Evolutionary conservation across 169 alveolate species (phyloP).

Genomic region (Neospora caninum): DNA sequence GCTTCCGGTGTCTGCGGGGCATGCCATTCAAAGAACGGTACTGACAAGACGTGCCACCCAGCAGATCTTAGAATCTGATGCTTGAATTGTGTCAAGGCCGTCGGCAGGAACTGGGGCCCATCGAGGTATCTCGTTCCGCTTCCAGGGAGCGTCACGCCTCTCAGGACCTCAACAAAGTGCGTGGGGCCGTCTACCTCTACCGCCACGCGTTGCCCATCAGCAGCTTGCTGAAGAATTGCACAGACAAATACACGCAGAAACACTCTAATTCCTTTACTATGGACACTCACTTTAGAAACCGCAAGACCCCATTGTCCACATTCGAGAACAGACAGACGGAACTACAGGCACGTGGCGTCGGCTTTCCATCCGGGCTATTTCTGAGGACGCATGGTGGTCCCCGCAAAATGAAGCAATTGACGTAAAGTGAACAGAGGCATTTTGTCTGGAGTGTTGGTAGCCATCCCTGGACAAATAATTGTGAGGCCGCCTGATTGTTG

Average conservation of each 20-base stretch:
- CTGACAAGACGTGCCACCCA: conserved; percentile 3
- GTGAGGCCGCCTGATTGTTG: too few relatives aligned
- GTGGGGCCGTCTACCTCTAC: conserved; percentile 27
- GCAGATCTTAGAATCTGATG: neutral
- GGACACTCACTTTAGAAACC: too few relatives aligned
- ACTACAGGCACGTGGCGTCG: too few relatives aligned
- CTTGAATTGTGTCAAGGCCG: conserved; percentile 19
- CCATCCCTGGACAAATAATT: too few relatives aligned
- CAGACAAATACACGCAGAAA: neutral
- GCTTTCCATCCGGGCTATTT: too few relatives aligned
- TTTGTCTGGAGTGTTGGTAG: too few relatives aligned
- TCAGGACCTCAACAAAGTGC: neutral
- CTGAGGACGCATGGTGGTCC: too few relatives aligned
- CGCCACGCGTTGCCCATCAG: neutral
- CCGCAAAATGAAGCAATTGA: too few relatives aligned
- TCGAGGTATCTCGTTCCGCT: neutral
- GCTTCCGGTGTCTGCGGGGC: neutral
- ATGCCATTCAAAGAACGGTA: conserved; percentile 7
- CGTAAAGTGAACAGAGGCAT: too few relatives aligned
- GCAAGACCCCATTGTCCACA: too few relatives aligned
- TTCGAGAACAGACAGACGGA: too few relatives aligned
- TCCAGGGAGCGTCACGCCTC: neutral
- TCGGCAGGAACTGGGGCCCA: neutral
- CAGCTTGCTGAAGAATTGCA: neutral
- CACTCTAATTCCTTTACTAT: too few relatives aligned